phyloP scores from a whole-genome alignment of 805 yeast species.

The Ogataea minuta region DNA sequence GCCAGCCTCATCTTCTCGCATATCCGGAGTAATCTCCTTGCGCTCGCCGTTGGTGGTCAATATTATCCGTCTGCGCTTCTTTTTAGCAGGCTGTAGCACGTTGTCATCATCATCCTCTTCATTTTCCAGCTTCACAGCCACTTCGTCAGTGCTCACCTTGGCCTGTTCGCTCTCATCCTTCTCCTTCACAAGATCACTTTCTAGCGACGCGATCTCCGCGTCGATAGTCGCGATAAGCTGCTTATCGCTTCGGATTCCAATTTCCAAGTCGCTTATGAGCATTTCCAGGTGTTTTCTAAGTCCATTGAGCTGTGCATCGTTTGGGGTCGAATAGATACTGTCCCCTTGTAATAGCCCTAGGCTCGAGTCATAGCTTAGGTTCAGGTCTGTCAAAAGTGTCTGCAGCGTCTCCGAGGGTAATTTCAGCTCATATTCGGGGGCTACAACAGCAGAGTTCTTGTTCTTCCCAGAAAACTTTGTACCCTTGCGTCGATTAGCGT shows the following conservation, averaged over 20 bases:
- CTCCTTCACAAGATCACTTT: constrained; percentile 12
- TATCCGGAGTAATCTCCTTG: constrained; percentile 20
- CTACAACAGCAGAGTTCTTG: constrained; percentile 14
- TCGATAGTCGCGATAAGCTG: constrained; percentile 26
- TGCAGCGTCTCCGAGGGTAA: constrained; percentile 44
- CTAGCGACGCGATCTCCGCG: constrained; percentile 8
- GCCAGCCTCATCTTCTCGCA: constrained; percentile 18
- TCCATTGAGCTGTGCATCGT: constrained; percentile 16
- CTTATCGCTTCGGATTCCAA: constrained; percentile 28
- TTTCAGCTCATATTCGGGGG: constrained; percentile 3
- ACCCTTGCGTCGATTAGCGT: constrained; percentile 23
- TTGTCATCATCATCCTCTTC: constrained; percentile 24
- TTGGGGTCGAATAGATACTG: constrained; percentile 36
- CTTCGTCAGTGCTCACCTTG: background rate
- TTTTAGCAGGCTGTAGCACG: constrained; percentile 17
- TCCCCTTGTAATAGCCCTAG: constrained; percentile 64
- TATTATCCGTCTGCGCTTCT: constrained; percentile 22
- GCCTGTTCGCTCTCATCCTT: constrained; percentile 8
- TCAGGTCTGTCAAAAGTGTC: constrained; percentile 50
- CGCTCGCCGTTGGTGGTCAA: constrained; percentile 23
- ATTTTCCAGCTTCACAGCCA: constrained; percentile 6
- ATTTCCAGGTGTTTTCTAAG: constrained; percentile 38
- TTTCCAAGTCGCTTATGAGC: constrained; percentile 39
- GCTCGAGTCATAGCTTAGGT: constrained; percentile 55
- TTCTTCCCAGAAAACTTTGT: constrained; percentile 24